A percentile compares a stretch with the other conserved stretches of the same genome.
Conservation (phyloP, 768 basidiomycete genomes). For the Suillus placidus region DNA sequence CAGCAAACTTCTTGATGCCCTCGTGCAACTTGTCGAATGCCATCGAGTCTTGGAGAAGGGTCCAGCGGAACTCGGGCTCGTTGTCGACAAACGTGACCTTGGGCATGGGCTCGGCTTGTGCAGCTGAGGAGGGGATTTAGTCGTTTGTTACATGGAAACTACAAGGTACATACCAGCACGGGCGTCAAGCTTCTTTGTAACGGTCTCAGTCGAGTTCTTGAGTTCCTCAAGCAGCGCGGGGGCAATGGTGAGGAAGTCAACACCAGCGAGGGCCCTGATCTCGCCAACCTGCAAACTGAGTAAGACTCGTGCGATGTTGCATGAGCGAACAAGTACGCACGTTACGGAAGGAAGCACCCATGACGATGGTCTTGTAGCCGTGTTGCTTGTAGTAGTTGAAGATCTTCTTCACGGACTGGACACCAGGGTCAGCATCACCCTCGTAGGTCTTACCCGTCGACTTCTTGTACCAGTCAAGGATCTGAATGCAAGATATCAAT, state of each 20-base stretch:
- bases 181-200: constrained; percentile 85
- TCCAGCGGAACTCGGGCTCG: constrained; percentile 96
- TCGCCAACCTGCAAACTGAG: constrained; percentile 66
- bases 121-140: constrained; percentile 38
- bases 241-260: constrained; percentile 97
- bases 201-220: constrained; percentile 71
- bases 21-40: constrained; percentile 99
- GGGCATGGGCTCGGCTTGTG: constrained; percentile 58
- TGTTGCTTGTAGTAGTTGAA: constrained; percentile 99
- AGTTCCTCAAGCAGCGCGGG: constrained; percentile 92
- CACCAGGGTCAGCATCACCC: constrained; percentile 94
- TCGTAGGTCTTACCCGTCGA: constrained; percentile 82
- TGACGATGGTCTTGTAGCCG: constrained; percentile 98
- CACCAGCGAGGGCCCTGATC: constrained; percentile 93
- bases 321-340: constrained; percentile 45
- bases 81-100: constrained; percentile 90
- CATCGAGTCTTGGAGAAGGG: constrained; percentile 91
- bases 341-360: constrained; percentile 99
- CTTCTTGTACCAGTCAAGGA: constrained; percentile 99
- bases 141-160: neutral
- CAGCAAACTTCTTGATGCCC: constrained; percentile 98
- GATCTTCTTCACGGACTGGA: constrained; percentile 93
- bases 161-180: constrained; percentile 39
- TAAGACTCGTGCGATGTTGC: constrained; percentile 7
- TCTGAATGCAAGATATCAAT: constrained; percentile 47